These are phyloP conservation scores for Tetracentron sinense DNA, from an alignment of 164 flowering plant genomes.

Conservation along the genomic window DNA sequence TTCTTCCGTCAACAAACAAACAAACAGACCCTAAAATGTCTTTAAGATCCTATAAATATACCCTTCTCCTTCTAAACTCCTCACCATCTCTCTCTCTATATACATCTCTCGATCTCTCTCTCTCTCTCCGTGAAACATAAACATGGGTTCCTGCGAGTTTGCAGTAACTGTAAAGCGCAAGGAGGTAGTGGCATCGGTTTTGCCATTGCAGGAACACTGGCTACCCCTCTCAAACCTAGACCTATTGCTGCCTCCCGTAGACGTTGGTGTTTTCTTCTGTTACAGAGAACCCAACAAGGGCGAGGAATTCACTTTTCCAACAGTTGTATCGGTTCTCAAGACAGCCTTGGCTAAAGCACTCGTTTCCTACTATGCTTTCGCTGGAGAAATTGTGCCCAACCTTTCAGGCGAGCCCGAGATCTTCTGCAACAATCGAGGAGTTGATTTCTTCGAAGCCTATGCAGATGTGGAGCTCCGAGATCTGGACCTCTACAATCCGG, in stretches of 20 bases:
- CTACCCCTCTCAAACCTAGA: slow-evolving; percentile 51
- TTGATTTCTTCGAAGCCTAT: slow-evolving; percentile 37
- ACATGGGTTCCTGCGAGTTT: slow-evolving; percentile 16
- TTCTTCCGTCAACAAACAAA: too few species aligned
- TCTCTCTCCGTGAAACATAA: not conserved
- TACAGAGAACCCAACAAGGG: slow-evolving; percentile 12
- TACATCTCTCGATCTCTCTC: not conserved
- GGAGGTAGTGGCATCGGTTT: slow-evolving; percentile 31
- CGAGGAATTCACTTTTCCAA: not conserved
- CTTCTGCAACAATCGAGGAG: slow-evolving; percentile 40
- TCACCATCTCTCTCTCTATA: slow-evolving; percentile 5
- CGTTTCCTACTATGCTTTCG: slow-evolving; percentile 24
- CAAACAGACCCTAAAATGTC: too few species aligned
- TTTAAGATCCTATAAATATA: too few species aligned
- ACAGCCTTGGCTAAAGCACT: slow-evolving; percentile 17
- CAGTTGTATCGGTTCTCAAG: slow-evolving; percentile 19
- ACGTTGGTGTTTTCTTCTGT: slow-evolving; percentile 41
- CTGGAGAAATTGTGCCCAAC: slow-evolving; percentile 25
- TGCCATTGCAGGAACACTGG: slow-evolving; percentile 40
- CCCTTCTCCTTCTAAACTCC: not conserved
- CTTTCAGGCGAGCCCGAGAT: slow-evolving; percentile 23
- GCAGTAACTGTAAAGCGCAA: slow-evolving; percentile 18
- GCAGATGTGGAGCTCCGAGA: slow-evolving; percentile 33
- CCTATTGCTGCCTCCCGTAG: slow-evolving; percentile 39
- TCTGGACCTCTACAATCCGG: slow-evolving; percentile 37